Percentiles rank a stretch among this genome's conserved stretches.
phyloP scores from a whole-genome alignment of 768 basidiomycete species.

The Leccinum rimulosum region DNA sequence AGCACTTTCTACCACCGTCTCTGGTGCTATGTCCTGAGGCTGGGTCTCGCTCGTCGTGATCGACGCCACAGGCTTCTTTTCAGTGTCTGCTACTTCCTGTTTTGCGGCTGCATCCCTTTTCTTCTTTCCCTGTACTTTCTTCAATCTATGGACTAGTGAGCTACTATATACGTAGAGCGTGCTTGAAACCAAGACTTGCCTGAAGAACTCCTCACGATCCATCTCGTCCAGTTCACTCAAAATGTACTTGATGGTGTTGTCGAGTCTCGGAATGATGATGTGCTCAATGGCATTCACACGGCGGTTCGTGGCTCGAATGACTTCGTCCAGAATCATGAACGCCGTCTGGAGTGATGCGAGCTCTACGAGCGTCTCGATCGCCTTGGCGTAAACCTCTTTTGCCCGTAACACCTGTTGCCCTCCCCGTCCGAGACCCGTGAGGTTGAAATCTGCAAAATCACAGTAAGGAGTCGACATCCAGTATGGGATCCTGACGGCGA shows the following conservation, averaged over 20 bases:
- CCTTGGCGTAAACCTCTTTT: slow-evolving; percentile 98
- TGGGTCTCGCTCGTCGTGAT: slow-evolving; percentile 6
- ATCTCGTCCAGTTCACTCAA: slow-evolving; percentile 97
- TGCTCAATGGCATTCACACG: slow-evolving; percentile 99
- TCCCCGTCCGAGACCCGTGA: slow-evolving; percentile 94
- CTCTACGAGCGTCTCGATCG: slow-evolving; percentile 95
- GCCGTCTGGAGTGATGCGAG: slow-evolving; percentile 96
- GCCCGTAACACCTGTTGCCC: slow-evolving; percentile 93
- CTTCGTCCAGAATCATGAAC: slow-evolving; percentile 97
- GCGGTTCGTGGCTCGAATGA: slow-evolving; percentile 98
- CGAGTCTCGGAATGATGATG: slow-evolving; percentile 90
- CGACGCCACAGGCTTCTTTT: slow-evolving; percentile 4
- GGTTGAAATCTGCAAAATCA: slow-evolving; percentile 78
- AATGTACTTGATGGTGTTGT: slow-evolving; percentile 98
- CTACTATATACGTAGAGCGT: neutral
- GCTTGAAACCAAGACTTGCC: slow-evolving; percentile 42
- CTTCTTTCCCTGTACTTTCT: slow-evolving; percentile 98
- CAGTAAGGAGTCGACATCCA: no score
- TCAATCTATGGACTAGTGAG: slow-evolving; percentile 54
- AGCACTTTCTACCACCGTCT: neutral
- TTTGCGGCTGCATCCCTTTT: slow-evolving; percentile 62
- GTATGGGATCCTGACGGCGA: neutral
- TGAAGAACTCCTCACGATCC: slow-evolving; percentile 95
- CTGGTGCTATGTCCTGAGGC: slow-evolving; percentile 3
- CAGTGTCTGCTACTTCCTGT: slow-evolving; percentile 7